Evolutionary conservation across 129 eudicot genomes (phyloP).

Genomic region (Flaveria robusta): DNA sequence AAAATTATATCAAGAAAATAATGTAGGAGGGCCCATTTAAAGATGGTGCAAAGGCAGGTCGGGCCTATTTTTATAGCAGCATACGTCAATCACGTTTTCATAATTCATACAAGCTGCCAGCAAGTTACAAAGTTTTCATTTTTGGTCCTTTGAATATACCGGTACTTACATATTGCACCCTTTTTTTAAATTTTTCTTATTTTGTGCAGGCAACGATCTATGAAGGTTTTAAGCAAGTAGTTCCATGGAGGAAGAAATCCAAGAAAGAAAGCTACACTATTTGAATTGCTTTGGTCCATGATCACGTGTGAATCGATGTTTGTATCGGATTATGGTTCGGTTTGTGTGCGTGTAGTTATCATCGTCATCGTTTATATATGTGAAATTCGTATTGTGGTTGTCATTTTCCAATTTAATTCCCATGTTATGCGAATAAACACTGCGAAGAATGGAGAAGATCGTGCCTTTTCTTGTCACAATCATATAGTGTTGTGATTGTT

Average conservation of each 20-base stretch:
- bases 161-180: background rate
- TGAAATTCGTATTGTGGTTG: background rate
- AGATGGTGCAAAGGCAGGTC: background rate
- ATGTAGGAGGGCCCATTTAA: slow-evolving; percentile 2
- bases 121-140: background rate
- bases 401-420: background rate
- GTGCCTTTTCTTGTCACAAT: background rate
- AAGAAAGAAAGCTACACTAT: slow-evolving; percentile 41
- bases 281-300: slow-evolving; percentile 15
- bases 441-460: background rate
- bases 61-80: background rate
- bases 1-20: slow-evolving; percentile 6
- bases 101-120: slow-evolving; percentile 2
- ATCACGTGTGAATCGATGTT: background rate
- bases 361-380: background rate
- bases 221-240: slow-evolving; percentile 70
- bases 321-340: background rate
- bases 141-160: slow-evolving; percentile 3
- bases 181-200: background rate
- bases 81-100: slow-evolving; percentile 25
- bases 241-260: slow-evolving; percentile 64
- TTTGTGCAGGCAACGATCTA: slow-evolving; percentile 57
- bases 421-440: background rate
- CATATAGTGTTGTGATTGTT: background rate
- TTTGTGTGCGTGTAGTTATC: background rate